Evolutionary conservation across 2,329 filamentous ascomycete species (phyloP), one percentile per base, ranked within the genome.

Genomic region (Rhinocladiella mackenziei): DNA sequence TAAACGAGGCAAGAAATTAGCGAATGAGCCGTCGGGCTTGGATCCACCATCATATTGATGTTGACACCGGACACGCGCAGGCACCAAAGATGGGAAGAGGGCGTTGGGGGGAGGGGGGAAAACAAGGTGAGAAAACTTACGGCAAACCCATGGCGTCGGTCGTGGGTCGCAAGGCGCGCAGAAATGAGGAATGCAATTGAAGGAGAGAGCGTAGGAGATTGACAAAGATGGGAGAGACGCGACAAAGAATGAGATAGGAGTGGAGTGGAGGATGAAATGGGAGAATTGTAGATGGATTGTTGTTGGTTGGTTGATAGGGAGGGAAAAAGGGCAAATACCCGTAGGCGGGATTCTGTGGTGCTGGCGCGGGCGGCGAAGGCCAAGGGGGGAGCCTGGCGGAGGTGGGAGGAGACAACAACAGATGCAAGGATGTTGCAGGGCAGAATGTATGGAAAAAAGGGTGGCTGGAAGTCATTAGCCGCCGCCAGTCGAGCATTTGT

Each of bases 81-180:
- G 39, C 26, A 40, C 44, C 53, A 44, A 48, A 43, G 45, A 45
- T 44, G 50, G 34, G 40, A 29, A 39, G 26, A 36, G 39, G 33
- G 32, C 18, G 38, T 4, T 11, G 33, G 18, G 20, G 23, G 33
- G 35, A 39, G 14, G 15, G 25, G 35, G 29, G 37, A 43, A 48
- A 51, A n/a, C n/a, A 33, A 15, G 26, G 32, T 17, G 34, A 28
- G 28, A 42, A 48, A 45, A 64, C 68, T 63, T 63, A 71, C 68
- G 70, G 72, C 57, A 75, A 67, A 56, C 72, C 72, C 71, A 75
- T 75, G 42, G 49, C 57, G 51, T 45, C 43, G 36, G 35, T n/a
- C 36, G 25, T n/a, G 38, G 28, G 39, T 30, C n/a, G 14, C 28
- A 13, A 33, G 20, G 10, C 3, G 34, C 33, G 41, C 13, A 31